A percentile compares a stretch with the other conserved stretches of the same genome.
These are phyloP conservation scores for Achaetomium macrosporum DNA, from an alignment of 2,329 filamentous ascomycete species.

Conservation along the genomic window DNA sequence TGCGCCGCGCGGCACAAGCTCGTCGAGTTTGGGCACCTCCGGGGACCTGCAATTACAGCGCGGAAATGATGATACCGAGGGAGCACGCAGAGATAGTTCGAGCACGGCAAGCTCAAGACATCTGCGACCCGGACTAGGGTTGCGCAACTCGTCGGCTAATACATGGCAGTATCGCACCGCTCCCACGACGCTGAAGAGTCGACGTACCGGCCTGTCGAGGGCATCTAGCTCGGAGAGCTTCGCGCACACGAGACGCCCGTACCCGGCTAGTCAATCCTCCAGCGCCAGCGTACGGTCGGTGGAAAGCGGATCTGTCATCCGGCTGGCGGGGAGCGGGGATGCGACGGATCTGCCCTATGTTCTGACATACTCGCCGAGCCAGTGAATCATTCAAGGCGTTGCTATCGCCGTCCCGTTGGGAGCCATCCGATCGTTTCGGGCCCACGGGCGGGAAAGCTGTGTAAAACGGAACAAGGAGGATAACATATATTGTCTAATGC, in stretches of 20 bases:
- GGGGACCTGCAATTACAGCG: not conserved
- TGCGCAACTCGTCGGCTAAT: conserved; percentile 38
- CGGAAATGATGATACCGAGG: conserved; percentile 14
- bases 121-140: conserved; percentile 22
- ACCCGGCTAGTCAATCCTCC: conserved; percentile 34
- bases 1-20: conserved; percentile 37
- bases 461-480: not conserved
- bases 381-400: not conserved
- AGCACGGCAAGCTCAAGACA: conserved; percentile 32
- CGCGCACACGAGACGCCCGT: conserved; percentile 38
- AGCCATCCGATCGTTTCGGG: not conserved
- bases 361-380: conserved; percentile 14
- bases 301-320: conserved; percentile 20
- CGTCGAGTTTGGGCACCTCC: conserved; percentile 33
- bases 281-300: conserved; percentile 34
- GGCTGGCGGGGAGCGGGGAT: conserved; percentile 19
- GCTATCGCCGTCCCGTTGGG: not conserved
- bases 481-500: conserved; percentile 7
- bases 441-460: not conserved
- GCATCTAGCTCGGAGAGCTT: conserved; percentile 32
- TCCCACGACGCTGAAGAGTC: conserved; percentile 48
- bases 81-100: conserved; percentile 5
- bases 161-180: conserved; percentile 47
- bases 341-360: conserved; percentile 24
- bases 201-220: conserved; percentile 34